Base-by-base conservation (phyloP, 78 protist species). In the Dictyostelium intermedium region DNA sequence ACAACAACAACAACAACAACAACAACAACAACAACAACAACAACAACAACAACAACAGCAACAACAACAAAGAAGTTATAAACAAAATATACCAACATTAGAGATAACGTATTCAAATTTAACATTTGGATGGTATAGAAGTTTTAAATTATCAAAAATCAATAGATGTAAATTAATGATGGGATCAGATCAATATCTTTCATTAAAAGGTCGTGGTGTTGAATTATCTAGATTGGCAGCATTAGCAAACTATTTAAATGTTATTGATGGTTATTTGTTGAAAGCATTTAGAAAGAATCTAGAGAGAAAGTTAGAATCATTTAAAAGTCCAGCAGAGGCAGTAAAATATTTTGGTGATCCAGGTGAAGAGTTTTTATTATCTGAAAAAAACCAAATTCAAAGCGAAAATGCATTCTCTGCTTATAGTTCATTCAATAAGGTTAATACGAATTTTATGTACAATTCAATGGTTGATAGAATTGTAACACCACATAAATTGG, bases 211-310 rank as follows among this genome's bases (percentile, higher is more conserved):
- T n/a, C 30, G 60, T 8, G 70, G 69, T n/a, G 32, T 14, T n/a
- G 16, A 39, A 41, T 32, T 89, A 20, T 50, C 35, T 32, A 27
- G 25, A 50, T 9, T 78, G 27, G 39, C 69, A 1, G 20, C 53
- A 10, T 1, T 43, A 0, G 85, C 94, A 43, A 39, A 89, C 4
- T 89, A 78, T 35, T 89, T 81, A 69, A 69, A 66, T 25, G 23
- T 89, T 8, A 41, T 80, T 9, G 87, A 69, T 69, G 56, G 82
- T 10, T 70, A 61, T 56, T 50, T 89, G 23, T 20, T 89, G 1
- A 78, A 47, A 34, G 87, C 83, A 11, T 39, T 80, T 45, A 53
- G 87, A 25, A 30, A 63, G 4, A 34, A 16, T 20, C 14, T 89
- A 18, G 94, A 89, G 18, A 27, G 25, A 18, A 16, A 30, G 2